Conservation (phyloP, 139 green algal species). For the Tetraselmis striata region DNA sequence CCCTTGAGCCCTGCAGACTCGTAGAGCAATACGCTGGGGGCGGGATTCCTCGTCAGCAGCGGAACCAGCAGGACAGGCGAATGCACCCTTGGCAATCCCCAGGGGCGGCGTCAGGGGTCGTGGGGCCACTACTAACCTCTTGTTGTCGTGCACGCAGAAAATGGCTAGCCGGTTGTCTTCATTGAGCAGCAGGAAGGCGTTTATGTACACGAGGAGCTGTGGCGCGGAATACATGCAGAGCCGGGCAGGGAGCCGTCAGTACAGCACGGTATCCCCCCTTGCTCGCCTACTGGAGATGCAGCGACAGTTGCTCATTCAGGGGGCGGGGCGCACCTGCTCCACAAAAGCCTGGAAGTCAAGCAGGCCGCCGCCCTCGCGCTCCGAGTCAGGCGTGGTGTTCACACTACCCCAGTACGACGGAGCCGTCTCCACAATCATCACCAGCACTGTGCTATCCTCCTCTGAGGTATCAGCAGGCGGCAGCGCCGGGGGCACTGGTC, state of each 20-base stretch:
- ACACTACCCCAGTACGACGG: conserved; percentile 11
- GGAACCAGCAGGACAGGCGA: too few species aligned
- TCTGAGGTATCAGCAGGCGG: too few species aligned
- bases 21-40: conserved; percentile 14
- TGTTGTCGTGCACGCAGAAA: conserved; percentile 12
- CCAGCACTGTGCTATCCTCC: conserved; percentile 16
- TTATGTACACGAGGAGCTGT: conserved; percentile 34
- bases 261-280: not conserved
- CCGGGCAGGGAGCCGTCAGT: not conserved
- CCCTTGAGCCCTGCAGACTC: not conserved
- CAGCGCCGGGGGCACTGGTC: too few species aligned
- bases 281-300: too few species aligned
- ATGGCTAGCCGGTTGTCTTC: conserved; percentile 34
- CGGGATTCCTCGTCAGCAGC: too few species aligned
- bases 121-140: conserved; percentile 18
- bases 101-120: too few species aligned
- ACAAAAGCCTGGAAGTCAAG: not conserved
- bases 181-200: conserved; percentile 26
- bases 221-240: not conserved
- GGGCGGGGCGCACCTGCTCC: not conserved
- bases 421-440: conserved; percentile 14
- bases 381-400: not conserved
- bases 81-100: too few species aligned
- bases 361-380: not conserved
- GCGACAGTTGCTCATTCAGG: too few species aligned